Conservation (phyloP, 1,284 basidiomycete genomes). For the Apiotrichum sp. region DNA sequence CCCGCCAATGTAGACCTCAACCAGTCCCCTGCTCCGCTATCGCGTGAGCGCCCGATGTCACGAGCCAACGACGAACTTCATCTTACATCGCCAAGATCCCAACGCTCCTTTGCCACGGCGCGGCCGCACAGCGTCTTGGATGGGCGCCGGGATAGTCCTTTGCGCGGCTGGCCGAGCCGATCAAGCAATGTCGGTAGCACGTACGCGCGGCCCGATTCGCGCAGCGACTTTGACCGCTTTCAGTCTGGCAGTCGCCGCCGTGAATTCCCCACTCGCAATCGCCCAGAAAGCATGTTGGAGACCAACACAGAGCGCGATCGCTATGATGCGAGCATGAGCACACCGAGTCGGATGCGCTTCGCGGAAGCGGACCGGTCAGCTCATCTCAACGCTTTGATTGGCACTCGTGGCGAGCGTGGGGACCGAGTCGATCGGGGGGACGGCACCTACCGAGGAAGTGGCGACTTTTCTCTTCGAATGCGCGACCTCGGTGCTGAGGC, state of each 20-base stretch:
- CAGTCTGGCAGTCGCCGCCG: neutral
- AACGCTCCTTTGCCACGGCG: conserved; percentile 5
- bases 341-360: conserved; percentile 1
- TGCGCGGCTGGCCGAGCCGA: neutral
- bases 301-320: conserved; percentile 14
- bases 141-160: neutral
- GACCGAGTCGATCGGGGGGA: neutral
- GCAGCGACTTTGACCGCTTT: conserved; percentile 7
- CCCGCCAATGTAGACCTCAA: neutral
- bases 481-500: neutral
- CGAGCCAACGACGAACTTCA: neutral
- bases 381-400: neutral
- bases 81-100: neutral
- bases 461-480: neutral
- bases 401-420: neutral
- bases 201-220: neutral
- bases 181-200: neutral
- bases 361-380: neutral
- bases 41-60: too few species aligned
- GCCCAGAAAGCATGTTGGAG: conserved; percentile 15
- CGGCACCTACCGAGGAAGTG: neutral
- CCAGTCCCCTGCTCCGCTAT: neutral
- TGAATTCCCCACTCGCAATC: conserved; percentile 5
- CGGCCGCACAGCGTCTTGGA: conserved; percentile 5
- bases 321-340: conserved; percentile 3